Evolutionary conservation across 1,284 basidiomycete species (phyloP), one percentile per base, ranked within the genome.

Genomic region (Rhodotorula sp.): DNA sequence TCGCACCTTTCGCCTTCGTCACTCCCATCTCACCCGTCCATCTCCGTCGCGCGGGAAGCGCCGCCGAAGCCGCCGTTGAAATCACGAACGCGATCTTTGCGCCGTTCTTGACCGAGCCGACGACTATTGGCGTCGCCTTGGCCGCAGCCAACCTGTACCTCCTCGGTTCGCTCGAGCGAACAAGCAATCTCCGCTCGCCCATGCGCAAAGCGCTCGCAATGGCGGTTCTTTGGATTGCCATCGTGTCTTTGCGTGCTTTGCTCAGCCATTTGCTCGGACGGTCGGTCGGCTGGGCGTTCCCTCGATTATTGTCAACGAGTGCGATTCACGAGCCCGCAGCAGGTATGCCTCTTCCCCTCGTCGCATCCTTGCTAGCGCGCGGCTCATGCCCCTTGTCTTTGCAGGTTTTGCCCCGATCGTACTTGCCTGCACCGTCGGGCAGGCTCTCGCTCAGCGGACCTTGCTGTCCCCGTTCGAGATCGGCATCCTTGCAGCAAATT

Each of bases 191-290:
- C 12, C 5, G 6, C 24, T 8, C 17, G 1, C 12, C 6, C 22
- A 12, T 14, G n/a, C 49, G 49, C 6, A 68, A 65, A 22, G 58
- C 26, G 8, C 53, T 46, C 0, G 84, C 89, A 46, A 91, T 90
- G 80, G 87, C 89, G 81, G 84, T 87, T 48, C 88, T 91, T 48
- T 86, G 91, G 77, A 90, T 93, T 80, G 90, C 93, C 60, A 95
- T 95, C 80, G 90, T 95, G 70, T 85, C 83, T 46, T 84, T 95
- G 77, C 86, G 93, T 77, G 88, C 93, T 82, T 91, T 94, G 80
- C 85, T 95, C 73, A 54, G 62, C 17, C 70, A 66, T 60, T 33
- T 70, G 29, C 69, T 75, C 30, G 68, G 67, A 8, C 58, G 72
- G 4, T 58, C 66, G 8, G 59, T 75, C 26, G 70, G 68, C 3